These are phyloP conservation scores for Penicillium digitatum DNA, from an alignment of 2,329 filamentous ascomycete genomes.

Conservation along the genomic window DNA sequence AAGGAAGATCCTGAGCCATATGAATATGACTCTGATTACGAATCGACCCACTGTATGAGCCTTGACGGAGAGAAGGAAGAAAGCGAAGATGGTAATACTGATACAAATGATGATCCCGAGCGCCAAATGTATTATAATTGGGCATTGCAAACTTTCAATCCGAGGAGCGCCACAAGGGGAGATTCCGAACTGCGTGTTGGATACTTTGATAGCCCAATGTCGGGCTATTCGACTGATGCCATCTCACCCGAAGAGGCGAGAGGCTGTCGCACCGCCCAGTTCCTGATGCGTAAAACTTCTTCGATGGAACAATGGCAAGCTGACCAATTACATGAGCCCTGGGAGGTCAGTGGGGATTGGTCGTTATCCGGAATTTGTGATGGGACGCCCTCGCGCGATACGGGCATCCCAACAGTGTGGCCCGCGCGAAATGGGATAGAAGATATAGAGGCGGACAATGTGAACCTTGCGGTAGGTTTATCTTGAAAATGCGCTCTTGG, in stretches of 20 bases:
- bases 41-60: background rate
- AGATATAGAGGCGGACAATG: constrained; percentile 3
- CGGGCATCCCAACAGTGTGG: background rate
- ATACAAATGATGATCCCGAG: background rate
- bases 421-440: constrained; percentile 4
- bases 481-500: background rate
- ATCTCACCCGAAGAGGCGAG: constrained; percentile 16
- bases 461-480: constrained; percentile 3
- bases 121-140: background rate
- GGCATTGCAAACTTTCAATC: background rate
- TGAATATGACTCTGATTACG: constrained; percentile 10
- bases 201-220: background rate
- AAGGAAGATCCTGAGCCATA: background rate
- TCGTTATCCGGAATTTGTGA: constrained; percentile 14
- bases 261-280: constrained; percentile 16
- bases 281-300: constrained; percentile 8
- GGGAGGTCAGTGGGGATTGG: constrained; percentile 12
- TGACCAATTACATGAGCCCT: constrained; percentile 4
- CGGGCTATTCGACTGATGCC: constrained; percentile 3
- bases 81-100: background rate
- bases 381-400: constrained; percentile 12
- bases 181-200: background rate
- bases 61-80: background rate
- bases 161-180: background rate
- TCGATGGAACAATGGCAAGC: background rate